phyloP scores from a whole-genome alignment of 441 rosid species.

The Rhodomyrtus psidioides region DNA sequence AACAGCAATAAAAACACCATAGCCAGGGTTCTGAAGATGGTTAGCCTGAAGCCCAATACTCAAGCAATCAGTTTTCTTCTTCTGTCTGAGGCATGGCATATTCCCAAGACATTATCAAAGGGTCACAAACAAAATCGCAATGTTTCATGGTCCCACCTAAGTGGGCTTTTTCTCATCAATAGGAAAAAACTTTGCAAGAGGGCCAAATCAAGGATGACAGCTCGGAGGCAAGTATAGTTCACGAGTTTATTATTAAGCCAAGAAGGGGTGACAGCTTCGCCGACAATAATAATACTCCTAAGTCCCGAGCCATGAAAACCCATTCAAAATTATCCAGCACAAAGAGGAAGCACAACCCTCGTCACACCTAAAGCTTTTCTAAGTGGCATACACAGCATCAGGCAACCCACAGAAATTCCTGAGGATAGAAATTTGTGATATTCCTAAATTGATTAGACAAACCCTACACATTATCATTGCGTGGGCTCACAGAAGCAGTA shows the following conservation, averaged over 20 bases:
- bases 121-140: background rate
- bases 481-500: background rate
- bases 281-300: too few species aligned
- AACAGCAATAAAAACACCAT: conserved; percentile 63
- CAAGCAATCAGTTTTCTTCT: conserved; percentile 60
- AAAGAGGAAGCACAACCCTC: background rate
- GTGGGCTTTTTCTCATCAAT: background rate
- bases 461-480: background rate
- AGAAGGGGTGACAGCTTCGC: too few species aligned
- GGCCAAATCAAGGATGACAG: background rate
- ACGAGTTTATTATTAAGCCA: background rate
- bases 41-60: conserved; percentile 38
- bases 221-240: background rate
- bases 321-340: background rate
- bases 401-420: background rate
- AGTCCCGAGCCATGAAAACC: background rate
- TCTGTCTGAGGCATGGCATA: conserved; percentile 84
- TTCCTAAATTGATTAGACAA: background rate
- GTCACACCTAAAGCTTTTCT: background rate
- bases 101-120: background rate
- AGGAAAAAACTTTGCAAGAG: background rate
- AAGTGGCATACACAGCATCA: background rate
- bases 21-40: conserved; percentile 43
- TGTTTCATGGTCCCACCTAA: background rate
- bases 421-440: background rate